Base-by-base conservation (phyloP, 371 early-diverging fungal species). In the Entomophthora muscae region DNA sequence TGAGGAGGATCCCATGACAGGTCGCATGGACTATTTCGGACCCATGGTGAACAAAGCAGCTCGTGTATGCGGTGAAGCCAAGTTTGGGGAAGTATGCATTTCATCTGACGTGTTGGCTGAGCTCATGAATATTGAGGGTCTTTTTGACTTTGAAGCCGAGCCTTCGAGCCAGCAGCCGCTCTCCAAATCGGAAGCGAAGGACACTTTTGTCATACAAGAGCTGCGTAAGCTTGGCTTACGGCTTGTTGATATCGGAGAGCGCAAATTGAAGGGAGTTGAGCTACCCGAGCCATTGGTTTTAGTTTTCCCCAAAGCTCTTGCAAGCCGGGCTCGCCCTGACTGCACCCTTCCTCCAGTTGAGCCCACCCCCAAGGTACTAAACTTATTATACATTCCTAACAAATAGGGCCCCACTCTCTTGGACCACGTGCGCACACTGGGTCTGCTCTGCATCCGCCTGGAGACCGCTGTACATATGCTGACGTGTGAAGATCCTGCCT, bases 11-110 rank as follows among this genome's bases (percentile, higher is more conserved):
- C 90, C 89, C 0, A 80, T 90, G 53, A 93, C 93, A 21, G 78
- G 83, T 27, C 83, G 95, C 33, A 93, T 95, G 93, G 96, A 95
- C 73, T 95, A 94, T 70, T 93, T 90, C 78, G 96, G 96, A 0
- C 93, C 93, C 1, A 86, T 92, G 76, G 93, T 93, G 26, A 93
- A 91, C 70, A 80, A 89, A 12, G 85, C 92, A 17, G 83, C 91
- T 51, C 82, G 95, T 56, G 85, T 95, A 54, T 85, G 87, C 64
- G 83, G 81, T 29, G 84, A 85, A 1, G 91, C 95, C 0, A 91
- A 92, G 64, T 93, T 91, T 31, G 96, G 96, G 1, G 93, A 95
- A 66, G 89, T 93, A 21, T 83, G 79, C 64, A 75, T 83, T 0
- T 80, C 80, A 27, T 77, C 81, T 1, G 83, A 83, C 66, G 83